Base-by-base conservation (phyloP, 2,329 filamentous ascomycete genomes). In the Sporothrix pseudoabietina region DNA sequence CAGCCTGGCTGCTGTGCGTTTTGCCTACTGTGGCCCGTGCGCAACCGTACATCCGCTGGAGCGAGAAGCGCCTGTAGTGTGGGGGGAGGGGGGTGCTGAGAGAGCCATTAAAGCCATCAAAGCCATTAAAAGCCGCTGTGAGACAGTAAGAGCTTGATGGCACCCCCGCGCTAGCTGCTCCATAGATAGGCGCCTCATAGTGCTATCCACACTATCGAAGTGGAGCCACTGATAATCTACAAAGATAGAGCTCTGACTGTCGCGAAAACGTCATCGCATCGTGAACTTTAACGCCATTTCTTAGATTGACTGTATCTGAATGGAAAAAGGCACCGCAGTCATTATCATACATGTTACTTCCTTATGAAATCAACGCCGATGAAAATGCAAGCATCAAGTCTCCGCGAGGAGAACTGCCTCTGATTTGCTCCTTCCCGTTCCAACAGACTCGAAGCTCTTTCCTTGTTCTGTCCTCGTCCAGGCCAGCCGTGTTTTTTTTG, bases 21-120 rank as follows among this genome's bases (percentile, higher is more conserved):
- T 66, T 65, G 59, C 39, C 59, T 16, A 39, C n/a, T 65, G 57
- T 26, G 35, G 59, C 59, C 59, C 59, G 59, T 65, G 59, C 59
- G n/a, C n/a, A 44, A 2, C 19, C n/a, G 35, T 16, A n/a, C 59
- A 44, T 65, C 39, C 59, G 39, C 59, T 65, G 59, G 35, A 35
- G 35, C 35, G 35, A 26, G 26, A 32, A 30, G 61, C 6, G 39
- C 35, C n/a, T n/a, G 4, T 47, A n/a, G 61, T 66, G 61, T n/a
- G n/a, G n/a, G n/a, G n/a, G n/a, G n/a, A n/a, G n/a, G n/a, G 61
- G 61, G 61, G 39, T 47, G 61, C 39, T 66, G 61, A 66, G 35
- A 22, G 61, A 47, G 39, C 39, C 16, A 61, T 61, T 35, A 2
- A 61, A 32, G 39, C 39, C 16, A 61, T 61, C 19, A 2, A 2